These are phyloP conservation scores for Suhomyces sp. DNA, from an alignment of 805 yeast species.

Conservation along the genomic window DNA sequence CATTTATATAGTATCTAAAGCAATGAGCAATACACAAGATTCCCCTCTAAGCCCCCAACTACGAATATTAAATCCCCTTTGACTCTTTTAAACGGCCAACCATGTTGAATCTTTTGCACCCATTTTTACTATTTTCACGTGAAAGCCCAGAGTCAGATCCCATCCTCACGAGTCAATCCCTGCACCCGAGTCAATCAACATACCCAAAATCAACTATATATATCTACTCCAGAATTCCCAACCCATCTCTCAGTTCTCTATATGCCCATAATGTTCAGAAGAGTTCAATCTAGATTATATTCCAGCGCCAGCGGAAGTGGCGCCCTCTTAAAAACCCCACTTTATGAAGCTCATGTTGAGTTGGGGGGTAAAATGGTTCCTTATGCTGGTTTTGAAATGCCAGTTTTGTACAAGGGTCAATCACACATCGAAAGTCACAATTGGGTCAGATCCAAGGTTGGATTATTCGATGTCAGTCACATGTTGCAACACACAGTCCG, in stretches of 20 bases:
- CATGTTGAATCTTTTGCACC: not conserved
- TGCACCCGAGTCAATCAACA: constrained; percentile 2
- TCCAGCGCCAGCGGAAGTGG: constrained; percentile 20
- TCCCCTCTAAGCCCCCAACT: too few species aligned
- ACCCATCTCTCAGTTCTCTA: too few species aligned
- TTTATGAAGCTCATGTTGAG: constrained; percentile 74
- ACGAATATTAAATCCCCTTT: too few species aligned
- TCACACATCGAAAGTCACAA: constrained; percentile 89
- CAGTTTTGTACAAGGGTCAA: constrained; percentile 82
- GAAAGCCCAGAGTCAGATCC: too few species aligned
- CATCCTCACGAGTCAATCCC: too few species aligned
- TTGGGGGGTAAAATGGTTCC: constrained; percentile 91
- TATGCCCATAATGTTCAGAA: constrained; percentile 6
- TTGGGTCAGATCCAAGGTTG: constrained; percentile 88
- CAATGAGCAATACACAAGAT: too few species aligned
- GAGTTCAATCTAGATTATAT: constrained; percentile 11
- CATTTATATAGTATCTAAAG: too few species aligned
- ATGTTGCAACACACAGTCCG: constrained; percentile 86
- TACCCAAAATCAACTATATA: not conserved
- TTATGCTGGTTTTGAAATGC: constrained; percentile 96
- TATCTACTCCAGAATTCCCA: not conserved
- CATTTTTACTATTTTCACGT: too few species aligned
- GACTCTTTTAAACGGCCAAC: too few species aligned
- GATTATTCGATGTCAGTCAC: constrained; percentile 94
- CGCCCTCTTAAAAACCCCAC: constrained; percentile 63